Conservation (phyloP, 768 basidiomycete species). For the Leccinum olivaceopallidum region DNA sequence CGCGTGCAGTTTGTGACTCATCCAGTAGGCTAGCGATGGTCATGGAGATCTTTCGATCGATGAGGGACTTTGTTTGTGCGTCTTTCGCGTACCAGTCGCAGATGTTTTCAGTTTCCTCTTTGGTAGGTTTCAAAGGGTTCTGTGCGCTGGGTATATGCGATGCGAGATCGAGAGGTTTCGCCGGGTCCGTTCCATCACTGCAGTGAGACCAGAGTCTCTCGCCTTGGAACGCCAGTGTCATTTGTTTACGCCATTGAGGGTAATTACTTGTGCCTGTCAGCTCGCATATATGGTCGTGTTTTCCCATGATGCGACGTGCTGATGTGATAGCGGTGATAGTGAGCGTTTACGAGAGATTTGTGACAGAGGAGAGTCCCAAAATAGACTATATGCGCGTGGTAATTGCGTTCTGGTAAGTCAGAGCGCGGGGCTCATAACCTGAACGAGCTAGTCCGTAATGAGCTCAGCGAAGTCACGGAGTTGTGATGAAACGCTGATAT, state of each 20-base stretch:
- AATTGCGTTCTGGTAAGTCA: too few species aligned
- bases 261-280: not conserved
- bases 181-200: not conserved
- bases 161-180: not conserved
- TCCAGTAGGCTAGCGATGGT: rapidly evolving
- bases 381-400: too few species aligned
- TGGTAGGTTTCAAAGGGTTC: not conserved
- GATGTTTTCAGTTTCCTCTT: not conserved
- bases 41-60: not conserved
- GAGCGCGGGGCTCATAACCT: too few species aligned
- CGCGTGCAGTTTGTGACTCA: rapidly evolving
- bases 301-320: not conserved
- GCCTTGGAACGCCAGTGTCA: not conserved
- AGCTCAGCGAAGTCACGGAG: too few species aligned
- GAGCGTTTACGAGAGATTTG: too few species aligned
- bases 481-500: too few species aligned
- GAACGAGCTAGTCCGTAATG: too few species aligned
- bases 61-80: not conserved
- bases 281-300: not conserved
- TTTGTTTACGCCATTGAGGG: not conserved
- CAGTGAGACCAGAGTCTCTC: not conserved
- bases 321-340: too few species aligned
- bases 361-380: too few species aligned
- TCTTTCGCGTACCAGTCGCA: not conserved
- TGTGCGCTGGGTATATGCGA: rapidly evolving